These are phyloP conservation scores for Rhizomucor miehei DNA, from an alignment of 371 early-diverging fungal species.

Conservation along the genomic window DNA sequence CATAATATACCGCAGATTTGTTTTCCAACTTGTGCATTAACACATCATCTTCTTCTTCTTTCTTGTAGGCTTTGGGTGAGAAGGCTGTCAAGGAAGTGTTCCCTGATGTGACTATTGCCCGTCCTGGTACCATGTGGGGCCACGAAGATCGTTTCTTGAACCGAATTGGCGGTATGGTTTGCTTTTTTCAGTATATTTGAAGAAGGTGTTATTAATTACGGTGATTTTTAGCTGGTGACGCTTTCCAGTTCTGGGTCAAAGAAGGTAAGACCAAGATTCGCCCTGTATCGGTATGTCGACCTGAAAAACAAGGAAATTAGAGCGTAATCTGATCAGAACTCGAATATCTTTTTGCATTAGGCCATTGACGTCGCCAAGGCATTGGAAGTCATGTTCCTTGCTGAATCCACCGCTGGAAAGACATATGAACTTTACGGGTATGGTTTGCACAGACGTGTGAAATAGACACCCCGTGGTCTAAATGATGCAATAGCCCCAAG, in stretches of 20 bases:
- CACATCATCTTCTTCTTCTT: too few relatives aligned
- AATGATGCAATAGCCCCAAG: conserved; percentile 38
- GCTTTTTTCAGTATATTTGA: not conserved
- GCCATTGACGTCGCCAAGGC: conserved; percentile 89
- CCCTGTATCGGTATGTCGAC: conserved; percentile 72
- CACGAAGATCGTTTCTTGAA: conserved; percentile 93
- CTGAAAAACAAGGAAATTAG: not conserved
- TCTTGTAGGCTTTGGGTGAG: conserved; percentile 86
- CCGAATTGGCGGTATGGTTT: conserved; percentile 80
- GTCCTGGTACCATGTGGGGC: conserved; percentile 88
- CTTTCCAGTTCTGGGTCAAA: conserved; percentile 73
- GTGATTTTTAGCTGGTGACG: conserved; percentile 25
- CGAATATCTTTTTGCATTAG: conserved; percentile 23
- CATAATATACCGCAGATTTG: conserved; percentile 7
- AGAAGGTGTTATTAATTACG: conserved; percentile 1
- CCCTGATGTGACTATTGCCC: conserved; percentile 92
- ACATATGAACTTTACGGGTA: conserved; percentile 90
- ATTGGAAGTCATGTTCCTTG: conserved; percentile 70
- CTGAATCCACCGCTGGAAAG: conserved; percentile 76
- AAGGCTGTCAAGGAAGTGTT: conserved; percentile 82
- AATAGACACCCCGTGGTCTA: not conserved
- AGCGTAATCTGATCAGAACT: not conserved
- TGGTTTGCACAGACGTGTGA: not conserved
- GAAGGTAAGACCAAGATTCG: conserved; percentile 72
- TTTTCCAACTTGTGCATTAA: too few relatives aligned